These are phyloP conservation scores for Vanilla planifolia DNA, from an alignment of 106 monocot genomes.

Conservation along the genomic window DNA sequence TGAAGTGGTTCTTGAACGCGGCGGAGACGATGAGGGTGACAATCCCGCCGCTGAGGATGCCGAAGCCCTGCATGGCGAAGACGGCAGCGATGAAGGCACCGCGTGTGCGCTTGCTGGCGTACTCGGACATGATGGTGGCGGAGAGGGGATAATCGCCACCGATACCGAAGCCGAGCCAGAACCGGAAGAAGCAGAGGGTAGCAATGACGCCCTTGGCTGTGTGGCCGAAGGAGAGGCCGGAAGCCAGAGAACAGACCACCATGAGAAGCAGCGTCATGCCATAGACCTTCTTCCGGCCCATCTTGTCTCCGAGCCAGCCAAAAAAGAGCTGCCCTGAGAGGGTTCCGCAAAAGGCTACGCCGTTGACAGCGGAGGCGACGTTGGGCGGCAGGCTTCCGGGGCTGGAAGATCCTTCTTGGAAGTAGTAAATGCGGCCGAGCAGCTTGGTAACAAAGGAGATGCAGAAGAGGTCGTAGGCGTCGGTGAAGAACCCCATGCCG, in stretches of 20 bases:
- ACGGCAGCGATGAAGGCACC: constrained; percentile 63
- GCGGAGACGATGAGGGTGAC: constrained; percentile 10
- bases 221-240: constrained; percentile 52
- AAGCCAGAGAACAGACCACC: constrained; percentile 60
- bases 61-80: constrained; percentile 74
- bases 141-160: constrained; percentile 69
- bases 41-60: constrained; percentile 9
- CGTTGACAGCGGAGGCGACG: constrained; percentile 34
- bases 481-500: constrained; percentile 29
- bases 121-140: constrained; percentile 85
- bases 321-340: constrained; percentile 44
- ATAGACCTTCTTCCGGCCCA: constrained; percentile 51
- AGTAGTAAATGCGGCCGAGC: constrained; percentile 28
- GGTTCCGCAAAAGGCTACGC: constrained; percentile 45
- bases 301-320: constrained; percentile 48
- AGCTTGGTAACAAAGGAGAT: constrained; percentile 48
- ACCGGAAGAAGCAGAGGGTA: constrained; percentile 72
- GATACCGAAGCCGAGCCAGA: constrained; percentile 74
- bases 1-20: not conserved
- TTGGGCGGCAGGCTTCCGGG: constrained; percentile 42
- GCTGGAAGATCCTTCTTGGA: not conserved
- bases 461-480: constrained; percentile 63
- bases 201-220: constrained; percentile 28
- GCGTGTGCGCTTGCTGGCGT: constrained; percentile 67
- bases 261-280: constrained; percentile 58